Percentiles rank a stretch among this genome's conserved stretches.
Evolutionary conservation across 2,329 filamentous ascomycete genomes (phyloP).

Genomic region (Mycocentrospora acerina): DNA sequence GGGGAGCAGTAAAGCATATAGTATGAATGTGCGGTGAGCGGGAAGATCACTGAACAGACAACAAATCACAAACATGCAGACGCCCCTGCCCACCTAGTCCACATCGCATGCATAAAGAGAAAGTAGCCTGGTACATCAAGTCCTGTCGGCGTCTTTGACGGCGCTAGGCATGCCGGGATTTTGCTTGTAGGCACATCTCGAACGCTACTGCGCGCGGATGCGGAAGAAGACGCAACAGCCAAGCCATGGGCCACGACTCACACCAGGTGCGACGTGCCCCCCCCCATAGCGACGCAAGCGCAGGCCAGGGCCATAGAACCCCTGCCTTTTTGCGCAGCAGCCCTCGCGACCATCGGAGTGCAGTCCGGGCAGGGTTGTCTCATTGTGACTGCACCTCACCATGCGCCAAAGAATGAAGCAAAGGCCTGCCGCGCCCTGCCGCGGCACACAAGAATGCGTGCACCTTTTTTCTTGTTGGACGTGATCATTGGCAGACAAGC

Average conservation of each 20-base stretch:
- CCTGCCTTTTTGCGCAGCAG: slow-evolving; percentile 15
- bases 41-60: slow-evolving; percentile 27
- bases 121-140: slow-evolving; percentile 26
- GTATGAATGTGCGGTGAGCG: slow-evolving; percentile 37
- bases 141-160: slow-evolving; percentile 26
- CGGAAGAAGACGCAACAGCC: slow-evolving; percentile 30
- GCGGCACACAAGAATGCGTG: slow-evolving; percentile 6
- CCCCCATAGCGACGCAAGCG: slow-evolving; percentile 26
- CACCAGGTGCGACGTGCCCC: slow-evolving; percentile 1
- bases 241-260: slow-evolving; percentile 7
- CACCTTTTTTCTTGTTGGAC: slow-evolving; percentile 3
- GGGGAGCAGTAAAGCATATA: slow-evolving; percentile 19
- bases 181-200: slow-evolving; percentile 17
- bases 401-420: slow-evolving; percentile 12
- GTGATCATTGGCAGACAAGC: slow-evolving; percentile 6
- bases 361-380: slow-evolving; percentile 19
- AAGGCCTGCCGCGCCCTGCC: slow-evolving; percentile 18
- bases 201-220: slow-evolving; percentile 34
- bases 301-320: slow-evolving; percentile 16
- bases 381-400: slow-evolving; percentile 15
- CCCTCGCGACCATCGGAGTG: slow-evolving; percentile 10
- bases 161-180: slow-evolving; percentile 12
- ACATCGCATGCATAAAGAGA: slow-evolving; percentile 27
- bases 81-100: slow-evolving; percentile 22
- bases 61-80: slow-evolving; percentile 30